These are phyloP conservation scores for Pseudocercospora fijiensis DNA, from an alignment of 2,329 filamentous ascomycete genomes.

Conservation along the genomic window DNA sequence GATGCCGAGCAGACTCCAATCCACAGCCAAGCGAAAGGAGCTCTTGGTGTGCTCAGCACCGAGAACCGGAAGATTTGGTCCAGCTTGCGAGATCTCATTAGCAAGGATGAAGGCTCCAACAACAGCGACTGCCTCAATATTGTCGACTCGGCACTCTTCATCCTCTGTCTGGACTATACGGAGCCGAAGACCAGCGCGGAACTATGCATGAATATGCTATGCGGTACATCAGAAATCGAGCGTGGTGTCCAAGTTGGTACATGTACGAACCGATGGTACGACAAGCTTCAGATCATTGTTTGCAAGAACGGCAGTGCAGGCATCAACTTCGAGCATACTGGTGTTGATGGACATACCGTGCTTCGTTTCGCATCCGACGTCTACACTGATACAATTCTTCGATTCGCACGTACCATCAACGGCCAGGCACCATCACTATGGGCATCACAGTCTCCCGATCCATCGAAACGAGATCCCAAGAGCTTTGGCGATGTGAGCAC, in stretches of 20 bases:
- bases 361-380: conserved; percentile 93
- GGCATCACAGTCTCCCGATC: conserved; percentile 87
- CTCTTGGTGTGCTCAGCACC: conserved; percentile 87
- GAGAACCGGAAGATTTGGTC: conserved; percentile 98
- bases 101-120: conserved; percentile 81
- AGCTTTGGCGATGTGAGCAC: conserved; percentile 93
- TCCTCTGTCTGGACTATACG: conserved; percentile 88
- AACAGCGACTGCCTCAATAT: conserved; percentile 96
- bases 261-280: conserved; percentile 98
- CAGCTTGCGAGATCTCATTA: conserved; percentile 81
- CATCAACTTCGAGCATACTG: conserved; percentile 99
- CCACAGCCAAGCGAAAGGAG: conserved; percentile 91
- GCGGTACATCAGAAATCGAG: conserved; percentile 87
- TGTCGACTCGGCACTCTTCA: conserved; percentile 89
- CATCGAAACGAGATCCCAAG: conserved; percentile 83
- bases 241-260: conserved; percentile 94
- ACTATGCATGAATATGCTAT: conserved; percentile 98
- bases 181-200: conserved; percentile 77
- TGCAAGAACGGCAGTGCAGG: conserved; percentile 98
- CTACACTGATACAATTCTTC: conserved; percentile 95
- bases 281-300: conserved; percentile 98
- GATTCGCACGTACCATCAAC: conserved; percentile 93
- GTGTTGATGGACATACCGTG: conserved; percentile 95
- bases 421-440: conserved; percentile 88
- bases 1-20: conserved; percentile 88